Evolutionary conservation across 371 early-diverging fungal genomes (phyloP).

Genomic region (Mucor plumbeus): DNA sequence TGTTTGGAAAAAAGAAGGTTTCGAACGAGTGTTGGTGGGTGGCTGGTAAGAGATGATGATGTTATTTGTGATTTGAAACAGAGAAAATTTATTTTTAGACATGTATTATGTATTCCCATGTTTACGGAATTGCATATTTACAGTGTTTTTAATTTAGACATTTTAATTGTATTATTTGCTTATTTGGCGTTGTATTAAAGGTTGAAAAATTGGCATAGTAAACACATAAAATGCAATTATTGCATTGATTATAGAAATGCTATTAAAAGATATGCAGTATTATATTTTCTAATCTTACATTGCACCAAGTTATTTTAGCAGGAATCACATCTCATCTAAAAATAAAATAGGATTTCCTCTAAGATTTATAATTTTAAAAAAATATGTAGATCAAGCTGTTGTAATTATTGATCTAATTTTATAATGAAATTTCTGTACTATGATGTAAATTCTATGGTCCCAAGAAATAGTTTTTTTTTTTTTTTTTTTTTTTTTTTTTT

Average conservation of each 20-base stretch:
- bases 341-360: background rate
- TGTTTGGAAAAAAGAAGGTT: background rate
- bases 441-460: too few species aligned
- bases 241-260: background rate
- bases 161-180: background rate
- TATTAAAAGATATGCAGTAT: conserved; percentile 1
- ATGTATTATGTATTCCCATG: too few species aligned
- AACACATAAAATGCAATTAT: background rate
- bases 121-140: background rate
- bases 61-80: too few species aligned
- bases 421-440: too few species aligned
- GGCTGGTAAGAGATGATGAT: background rate
- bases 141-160: background rate
- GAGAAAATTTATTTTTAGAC: conserved; percentile 1
- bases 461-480: too few species aligned
- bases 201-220: too few species aligned
- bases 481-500: too few species aligned
- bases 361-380: background rate
- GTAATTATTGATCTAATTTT: too few species aligned
- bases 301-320: background rate
- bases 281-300: background rate
- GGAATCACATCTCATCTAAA: background rate
- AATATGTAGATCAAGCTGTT: background rate
- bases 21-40: background rate
- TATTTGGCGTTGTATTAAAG: background rate